Percentiles rank a stretch among this genome's conserved stretches.
Conservation (phyloP, 345 rosid genomes). For the Nephelium lappaceum region DNA sequence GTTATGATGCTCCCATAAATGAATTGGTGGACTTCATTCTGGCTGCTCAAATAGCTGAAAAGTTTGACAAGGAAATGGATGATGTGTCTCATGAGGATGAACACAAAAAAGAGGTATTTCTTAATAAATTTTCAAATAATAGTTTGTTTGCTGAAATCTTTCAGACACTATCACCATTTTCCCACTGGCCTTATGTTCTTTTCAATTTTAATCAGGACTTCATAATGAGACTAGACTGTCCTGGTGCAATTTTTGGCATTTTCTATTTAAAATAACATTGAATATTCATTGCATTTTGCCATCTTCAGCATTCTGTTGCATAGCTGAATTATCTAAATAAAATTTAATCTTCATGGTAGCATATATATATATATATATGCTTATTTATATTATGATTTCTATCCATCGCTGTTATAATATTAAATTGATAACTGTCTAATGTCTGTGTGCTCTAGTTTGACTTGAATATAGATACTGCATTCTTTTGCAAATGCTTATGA, state of each 20-base stretch:
- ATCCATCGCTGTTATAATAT: neutral
- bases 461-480: neutral
- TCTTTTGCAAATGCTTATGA: neutral
- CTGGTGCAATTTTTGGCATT: neutral
- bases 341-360: neutral
- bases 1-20: conserved; percentile 55
- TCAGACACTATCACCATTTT: neutral
- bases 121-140: neutral
- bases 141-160: neutral
- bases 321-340: neutral
- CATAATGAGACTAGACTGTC: neutral
- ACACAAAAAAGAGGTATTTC: conserved; percentile 48
- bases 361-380: too few species aligned
- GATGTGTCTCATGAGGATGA: conserved; percentile 34
- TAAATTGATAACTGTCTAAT: neutral
- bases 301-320: neutral
- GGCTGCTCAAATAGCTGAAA: conserved; percentile 79
- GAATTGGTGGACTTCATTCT: conserved; percentile 81
- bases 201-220: neutral
- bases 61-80: conserved; percentile 46
- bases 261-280: conserved; percentile 6
- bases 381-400: neutral
- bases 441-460: neutral
- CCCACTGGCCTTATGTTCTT: neutral
- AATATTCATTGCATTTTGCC: neutral